Conservation (phyloP, 495 filamentous ascomycete species). For the Astrothelium macrocarpum region DNA sequence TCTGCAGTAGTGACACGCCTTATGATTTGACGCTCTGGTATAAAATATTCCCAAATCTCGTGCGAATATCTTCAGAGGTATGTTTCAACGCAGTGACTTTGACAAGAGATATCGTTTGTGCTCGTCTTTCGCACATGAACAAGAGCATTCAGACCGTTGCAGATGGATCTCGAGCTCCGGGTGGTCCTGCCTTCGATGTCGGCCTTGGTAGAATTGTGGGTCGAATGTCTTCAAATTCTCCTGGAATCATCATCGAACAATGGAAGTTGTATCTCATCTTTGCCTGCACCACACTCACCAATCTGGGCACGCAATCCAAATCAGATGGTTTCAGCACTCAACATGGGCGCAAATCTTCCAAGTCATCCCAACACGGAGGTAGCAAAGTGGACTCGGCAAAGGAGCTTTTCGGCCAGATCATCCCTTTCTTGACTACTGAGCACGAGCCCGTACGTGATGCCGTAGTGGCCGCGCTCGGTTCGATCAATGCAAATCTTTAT, state of each 20-base stretch:
- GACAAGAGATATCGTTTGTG: constrained; percentile 83
- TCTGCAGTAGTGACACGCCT: constrained; percentile 90
- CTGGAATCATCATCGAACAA: constrained; percentile 86
- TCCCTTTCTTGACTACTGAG: constrained; percentile 71
- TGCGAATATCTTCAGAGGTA: constrained; percentile 80
- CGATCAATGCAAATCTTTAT: constrained; percentile 94
- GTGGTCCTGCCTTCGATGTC: background rate
- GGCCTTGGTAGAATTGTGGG: constrained; percentile 32
- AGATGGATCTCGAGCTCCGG: constrained; percentile 39
- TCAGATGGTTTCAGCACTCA: constrained; percentile 51
- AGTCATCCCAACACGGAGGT: constrained; percentile 51
- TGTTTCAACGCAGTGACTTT: constrained; percentile 85
- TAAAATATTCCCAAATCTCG: constrained; percentile 92
- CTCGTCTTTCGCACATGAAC: constrained; percentile 85
- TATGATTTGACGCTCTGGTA: constrained; percentile 95
- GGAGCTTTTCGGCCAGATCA: constrained; percentile 79
- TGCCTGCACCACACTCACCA: constrained; percentile 89
- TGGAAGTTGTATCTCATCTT: constrained; percentile 98
- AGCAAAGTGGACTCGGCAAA: constrained; percentile 84
- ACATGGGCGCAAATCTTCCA: constrained; percentile 77
- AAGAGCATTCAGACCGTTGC: constrained; percentile 68
- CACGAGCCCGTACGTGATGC: constrained; percentile 73
- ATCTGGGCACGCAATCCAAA: constrained; percentile 57
- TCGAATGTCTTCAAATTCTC: constrained; percentile 58
- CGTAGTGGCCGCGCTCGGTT: constrained; percentile 84